phyloP scores from a whole-genome alignment of 2,329 filamentous ascomycete genomes.

The Aulographum hederae region DNA sequence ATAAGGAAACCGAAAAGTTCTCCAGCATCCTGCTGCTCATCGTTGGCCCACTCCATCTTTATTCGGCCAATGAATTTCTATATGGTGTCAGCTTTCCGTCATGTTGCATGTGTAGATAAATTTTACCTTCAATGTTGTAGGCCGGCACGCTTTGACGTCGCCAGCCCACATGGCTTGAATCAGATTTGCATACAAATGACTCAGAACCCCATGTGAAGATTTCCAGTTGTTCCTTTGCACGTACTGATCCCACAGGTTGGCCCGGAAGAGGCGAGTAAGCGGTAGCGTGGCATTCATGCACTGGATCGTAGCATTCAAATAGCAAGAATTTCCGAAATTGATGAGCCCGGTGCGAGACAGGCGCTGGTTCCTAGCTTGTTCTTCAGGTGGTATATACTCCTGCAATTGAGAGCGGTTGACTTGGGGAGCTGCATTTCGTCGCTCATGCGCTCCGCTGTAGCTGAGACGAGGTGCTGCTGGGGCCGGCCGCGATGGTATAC shows the following conservation, averaged over 20 bases:
- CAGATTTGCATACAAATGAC: constrained; percentile 42
- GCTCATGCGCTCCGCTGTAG: constrained; percentile 65
- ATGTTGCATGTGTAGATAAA: no score
- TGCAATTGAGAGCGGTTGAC: constrained; percentile 20
- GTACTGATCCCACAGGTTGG: constrained; percentile 39
- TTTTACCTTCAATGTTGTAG: constrained; percentile 23
- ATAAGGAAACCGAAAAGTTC: constrained; percentile 78
- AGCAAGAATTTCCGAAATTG: constrained; percentile 73
- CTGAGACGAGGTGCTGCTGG: constrained; percentile 42
- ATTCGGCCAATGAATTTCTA: constrained; percentile 45
- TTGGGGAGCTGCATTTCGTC: constrained; percentile 23
- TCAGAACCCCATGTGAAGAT: constrained; percentile 44
- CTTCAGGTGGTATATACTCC: constrained; percentile 26
- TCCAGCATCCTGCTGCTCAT: constrained; percentile 73
- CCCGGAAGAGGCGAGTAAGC: constrained; percentile 45
- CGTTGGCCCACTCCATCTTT: constrained; percentile 51
- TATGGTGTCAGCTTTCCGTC: constrained; percentile 9
- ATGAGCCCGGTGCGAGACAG: constrained; percentile 54
- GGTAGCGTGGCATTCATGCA: constrained; percentile 55
- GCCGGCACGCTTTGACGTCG: constrained; percentile 27
- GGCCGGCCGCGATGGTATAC: constrained; percentile 38
- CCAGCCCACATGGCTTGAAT: constrained; percentile 44
- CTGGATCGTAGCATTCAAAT: constrained; percentile 83
- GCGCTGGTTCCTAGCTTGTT: constrained; percentile 22
- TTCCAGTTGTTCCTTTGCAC: constrained; percentile 43